Base-by-base conservation (phyloP, 2,329 filamentous ascomycete species). In the Metarhizium anisopliae region DNA sequence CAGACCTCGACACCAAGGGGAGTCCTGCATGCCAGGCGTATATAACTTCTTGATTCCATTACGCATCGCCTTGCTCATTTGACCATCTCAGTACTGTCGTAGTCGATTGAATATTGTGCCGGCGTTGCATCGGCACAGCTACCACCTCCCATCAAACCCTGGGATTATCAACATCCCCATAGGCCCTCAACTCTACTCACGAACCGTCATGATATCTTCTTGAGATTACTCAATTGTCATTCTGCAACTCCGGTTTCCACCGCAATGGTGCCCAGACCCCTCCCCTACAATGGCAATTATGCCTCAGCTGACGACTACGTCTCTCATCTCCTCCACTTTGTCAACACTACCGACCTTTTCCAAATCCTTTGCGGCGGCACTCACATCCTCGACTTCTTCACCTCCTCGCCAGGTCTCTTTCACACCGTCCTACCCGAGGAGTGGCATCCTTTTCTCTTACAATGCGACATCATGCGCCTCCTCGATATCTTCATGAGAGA, bases 351-450 rank as follows among this genome's bases (percentile, higher is more conserved):
- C 50, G 81, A 86, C 54, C 77, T 90, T 1, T 91, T 96, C 63
- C 87, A 90, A 61, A 90, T 89, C 30, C 79, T 99, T n/a, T 96
- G 91, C 67, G 94, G 94, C 54, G 92, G 93, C n/a, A 89, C 97
- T 1, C 94, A 99, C 67, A 92, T 99, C 59, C 79, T 97, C 56
- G 94, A 99, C 69, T 97, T 99, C 72, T 90, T 96, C 73, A 96
- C 91, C 2, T 83, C 84, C 47, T 83, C 90, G 51, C 89, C 90
- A 5, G 87, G 90, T 60, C 79, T 96, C 0, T 99, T 96, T 68
- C 82, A 87, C 53, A 78, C 81, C 1, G 80, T 93, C 1, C 71
- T 99, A 1, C 89, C 91, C 0, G 68, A 80, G 58, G 85, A 91
- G 70, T 99, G 94, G 94, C 83, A 89, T 60, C 67, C 76, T 0